Base-by-base conservation (phyloP, 257 asterid genomes). In the Vinca minor region DNA sequence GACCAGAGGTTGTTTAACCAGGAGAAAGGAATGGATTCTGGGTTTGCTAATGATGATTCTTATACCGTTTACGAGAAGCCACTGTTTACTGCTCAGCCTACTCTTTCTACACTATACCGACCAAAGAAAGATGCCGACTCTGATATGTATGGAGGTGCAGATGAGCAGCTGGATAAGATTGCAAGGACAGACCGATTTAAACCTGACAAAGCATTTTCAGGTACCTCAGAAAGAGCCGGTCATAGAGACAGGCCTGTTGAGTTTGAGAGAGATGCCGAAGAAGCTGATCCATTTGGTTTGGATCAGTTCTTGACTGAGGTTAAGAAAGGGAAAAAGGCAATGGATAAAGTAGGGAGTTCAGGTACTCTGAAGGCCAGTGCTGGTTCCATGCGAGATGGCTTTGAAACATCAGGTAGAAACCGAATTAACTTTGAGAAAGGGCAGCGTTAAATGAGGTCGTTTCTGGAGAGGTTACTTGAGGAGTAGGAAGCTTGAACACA, bases 11-110 rank as follows among this genome's bases (percentile, higher is more conserved):
- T 91, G 76, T 88, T 88, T 57, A 91, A 88, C 89, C 95, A 86
- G 78, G 96, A 86, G 85, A 91, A 84, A 59, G 95, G 95, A 42
- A 88, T 86, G 96, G 94, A 84, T 72, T 91, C 95, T 62, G 92
- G 96, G 52, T 88, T 91, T 70, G 92, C 86, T 38, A 78, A 77
- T 9, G 98, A 88, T 46, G 95, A 88, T 69, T 72, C 91, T 18
- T 89, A 92, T 71, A 85, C 84, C 69, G 69, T 92, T 25, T 92
- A 88, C 21, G 96, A 89, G n/a, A 89, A 87, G 80, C 95, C 95
- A 21, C 78, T 89, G 25, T 87, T 85, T 52, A 83, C 84, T 20
- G 74, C 91, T 34, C 94, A 87, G 69, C 77, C 89, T 42, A 83
- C 96, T 18, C 63, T 92, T 74, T 85, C 79, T 36, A 87, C 96